Percentiles rank a stretch among this genome's conserved stretches.
phyloP scores from a whole-genome alignment of 306 rosid genomes.

The Chamaecrista fasciculata region DNA sequence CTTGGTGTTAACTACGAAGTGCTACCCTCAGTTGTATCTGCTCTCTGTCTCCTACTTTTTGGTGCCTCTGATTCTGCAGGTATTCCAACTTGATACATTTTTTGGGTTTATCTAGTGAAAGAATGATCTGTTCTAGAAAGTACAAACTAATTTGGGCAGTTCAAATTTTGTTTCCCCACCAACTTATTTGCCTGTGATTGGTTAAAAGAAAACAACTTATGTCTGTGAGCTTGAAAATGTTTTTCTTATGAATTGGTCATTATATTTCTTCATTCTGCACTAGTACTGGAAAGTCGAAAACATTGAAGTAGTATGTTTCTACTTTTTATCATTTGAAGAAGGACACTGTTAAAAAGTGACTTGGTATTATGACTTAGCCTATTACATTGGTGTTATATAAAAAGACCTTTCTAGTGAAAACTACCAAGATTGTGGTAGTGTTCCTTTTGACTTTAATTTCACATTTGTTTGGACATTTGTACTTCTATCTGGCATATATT shows the following conservation, averaged over 20 bases:
- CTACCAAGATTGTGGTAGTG: background rate
- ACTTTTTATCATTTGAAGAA: background rate
- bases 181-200: no score
- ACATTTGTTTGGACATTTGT: background rate
- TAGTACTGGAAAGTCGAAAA: background rate
- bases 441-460: background rate
- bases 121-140: background rate
- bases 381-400: background rate
- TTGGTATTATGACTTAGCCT: background rate
- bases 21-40: slow-evolving; percentile 69
- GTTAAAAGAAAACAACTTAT: no score
- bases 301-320: background rate
- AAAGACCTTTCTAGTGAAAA: background rate
- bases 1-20: slow-evolving; percentile 41
- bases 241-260: background rate
- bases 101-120: slow-evolving; percentile 6
- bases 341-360: background rate
- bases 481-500: background rate
- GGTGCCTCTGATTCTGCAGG: slow-evolving; percentile 47
- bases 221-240: background rate
- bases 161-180: background rate
- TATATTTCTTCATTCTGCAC: background rate
- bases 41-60: slow-evolving; percentile 66
- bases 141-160: no score
- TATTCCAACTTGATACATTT: slow-evolving; percentile 30